Evolutionary conservation across 352 stramenopile genomes (phyloP), one percentile per base, ranked within the genome.

Genomic region (Phytophthora capsici): DNA sequence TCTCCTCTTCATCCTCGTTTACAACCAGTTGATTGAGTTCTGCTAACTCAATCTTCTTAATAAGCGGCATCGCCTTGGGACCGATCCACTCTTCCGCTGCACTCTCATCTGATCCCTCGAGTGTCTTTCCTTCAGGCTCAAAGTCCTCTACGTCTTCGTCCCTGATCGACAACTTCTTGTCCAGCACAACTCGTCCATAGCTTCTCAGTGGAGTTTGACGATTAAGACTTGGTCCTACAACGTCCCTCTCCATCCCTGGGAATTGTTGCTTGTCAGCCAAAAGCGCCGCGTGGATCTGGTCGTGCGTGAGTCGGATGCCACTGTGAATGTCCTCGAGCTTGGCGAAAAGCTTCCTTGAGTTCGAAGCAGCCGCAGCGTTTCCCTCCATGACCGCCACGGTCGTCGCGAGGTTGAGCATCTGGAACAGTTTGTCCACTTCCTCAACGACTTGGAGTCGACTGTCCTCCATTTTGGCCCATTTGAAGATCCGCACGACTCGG

Each of bases 341-440:
- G 17, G 20, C 28, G 12, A 75, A 37, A 1, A 78, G 32, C 0
- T 38, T 22, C 2, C 10, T 34, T 6, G 47, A 55, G 36, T 69
- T 72, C 3, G 12, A 49, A 17, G 53, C 19, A 4, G 60, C 34
- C 16, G 23, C 14, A 5, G 54, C 26, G 23, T 34, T 19, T 8
- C 40, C 36, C 20, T 77, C 41, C 45, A 70, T 73, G 25, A 77
- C 62, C 2, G 44, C 47, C 7, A 44, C 51, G 3, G 36, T 54
- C 0, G 60, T 64, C 12, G 63, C 48, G 1, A 79, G 40, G 26
- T 68, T 66, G 8, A 82, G 57, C 49, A 75, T 52, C 41, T 45
- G 58, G 20, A 73, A 69, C n/a, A 79, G 30, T 38, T 60, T 48
- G 45, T 82, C 67, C 30, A 82, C 66, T 14, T 79, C 66, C 28